A percentile compares a stretch with the other conserved stretches of the same genome.
These are phyloP conservation scores for Xylaria flabelliformis DNA, from an alignment of 495 filamentous ascomycete species.

Conservation along the genomic window DNA sequence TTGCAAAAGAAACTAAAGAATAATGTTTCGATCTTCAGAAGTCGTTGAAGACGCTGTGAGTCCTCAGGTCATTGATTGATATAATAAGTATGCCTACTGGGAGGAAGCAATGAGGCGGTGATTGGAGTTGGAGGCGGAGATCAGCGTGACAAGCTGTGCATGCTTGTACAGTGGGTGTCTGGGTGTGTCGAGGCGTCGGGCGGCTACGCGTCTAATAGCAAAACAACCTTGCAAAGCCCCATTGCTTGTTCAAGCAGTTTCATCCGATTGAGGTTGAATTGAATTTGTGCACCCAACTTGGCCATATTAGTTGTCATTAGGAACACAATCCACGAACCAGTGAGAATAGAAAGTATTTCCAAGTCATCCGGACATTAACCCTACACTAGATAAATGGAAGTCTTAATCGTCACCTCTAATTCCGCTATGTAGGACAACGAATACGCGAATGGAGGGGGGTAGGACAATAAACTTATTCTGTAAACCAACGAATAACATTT, in stretches of 20 bases:
- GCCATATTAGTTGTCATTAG: neutral
- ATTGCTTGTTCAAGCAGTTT: neutral
- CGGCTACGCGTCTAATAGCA: constrained; percentile 40
- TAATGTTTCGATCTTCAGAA: neutral
- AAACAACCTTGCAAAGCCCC: constrained; percentile 6
- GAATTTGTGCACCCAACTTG: neutral
- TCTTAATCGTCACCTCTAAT: neutral
- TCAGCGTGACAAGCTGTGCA: constrained; percentile 12
- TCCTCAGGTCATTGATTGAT: neutral
- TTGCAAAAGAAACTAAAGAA: neutral
- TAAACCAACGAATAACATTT: neutral
- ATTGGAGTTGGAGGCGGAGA: neutral
- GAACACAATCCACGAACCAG: neutral
- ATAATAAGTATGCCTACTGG: neutral
- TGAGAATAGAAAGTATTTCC: neutral
- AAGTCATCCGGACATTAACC: neutral
- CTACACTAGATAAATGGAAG: neutral
- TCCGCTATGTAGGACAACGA: neutral
- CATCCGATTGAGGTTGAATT: neutral
- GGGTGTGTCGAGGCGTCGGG: constrained; percentile 33
- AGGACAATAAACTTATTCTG: neutral
- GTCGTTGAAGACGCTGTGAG: neutral
- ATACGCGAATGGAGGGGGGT: neutral
- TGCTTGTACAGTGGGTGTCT: constrained; percentile 29
- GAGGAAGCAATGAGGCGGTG: neutral